These are phyloP conservation scores for Tuber umbilicatum DNA, from an alignment of 495 filamentous ascomycete species.

Conservation along the genomic window DNA sequence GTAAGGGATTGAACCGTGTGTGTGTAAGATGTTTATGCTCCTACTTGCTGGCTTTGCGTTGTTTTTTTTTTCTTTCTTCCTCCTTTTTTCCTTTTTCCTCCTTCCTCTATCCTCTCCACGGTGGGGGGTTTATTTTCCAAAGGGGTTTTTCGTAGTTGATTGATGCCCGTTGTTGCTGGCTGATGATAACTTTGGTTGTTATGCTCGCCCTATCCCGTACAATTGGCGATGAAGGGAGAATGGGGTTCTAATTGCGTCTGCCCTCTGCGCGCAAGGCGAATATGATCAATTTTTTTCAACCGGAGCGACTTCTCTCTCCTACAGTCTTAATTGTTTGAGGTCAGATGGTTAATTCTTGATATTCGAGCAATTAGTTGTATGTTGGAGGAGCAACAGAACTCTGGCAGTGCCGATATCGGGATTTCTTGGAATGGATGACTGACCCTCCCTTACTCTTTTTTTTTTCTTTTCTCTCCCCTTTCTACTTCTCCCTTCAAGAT, in stretches of 20 bases:
- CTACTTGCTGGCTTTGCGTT: slow-evolving; percentile 3
- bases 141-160: neutral
- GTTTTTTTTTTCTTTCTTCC: neutral
- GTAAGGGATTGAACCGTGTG: slow-evolving; percentile 4
- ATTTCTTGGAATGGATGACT: neutral
- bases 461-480: neutral
- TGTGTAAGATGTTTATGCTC: neutral
- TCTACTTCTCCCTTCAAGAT: neutral
- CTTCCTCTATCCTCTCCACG: neutral
- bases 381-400: neutral
- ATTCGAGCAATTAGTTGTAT: neutral
- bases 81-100: neutral
- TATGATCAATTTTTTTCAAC: neutral
- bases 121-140: neutral
- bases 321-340: neutral
- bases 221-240: neutral
- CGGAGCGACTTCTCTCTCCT: neutral
- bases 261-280: neutral
- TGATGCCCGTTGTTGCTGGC: neutral
- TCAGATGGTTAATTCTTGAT: neutral
- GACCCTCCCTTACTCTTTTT: no score
- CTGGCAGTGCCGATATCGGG: neutral
- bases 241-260: neutral
- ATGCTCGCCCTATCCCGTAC: neutral
- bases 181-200: neutral